phyloP scores from a whole-genome alignment of 768 basidiomycete species.

The Russula compacta region DNA sequence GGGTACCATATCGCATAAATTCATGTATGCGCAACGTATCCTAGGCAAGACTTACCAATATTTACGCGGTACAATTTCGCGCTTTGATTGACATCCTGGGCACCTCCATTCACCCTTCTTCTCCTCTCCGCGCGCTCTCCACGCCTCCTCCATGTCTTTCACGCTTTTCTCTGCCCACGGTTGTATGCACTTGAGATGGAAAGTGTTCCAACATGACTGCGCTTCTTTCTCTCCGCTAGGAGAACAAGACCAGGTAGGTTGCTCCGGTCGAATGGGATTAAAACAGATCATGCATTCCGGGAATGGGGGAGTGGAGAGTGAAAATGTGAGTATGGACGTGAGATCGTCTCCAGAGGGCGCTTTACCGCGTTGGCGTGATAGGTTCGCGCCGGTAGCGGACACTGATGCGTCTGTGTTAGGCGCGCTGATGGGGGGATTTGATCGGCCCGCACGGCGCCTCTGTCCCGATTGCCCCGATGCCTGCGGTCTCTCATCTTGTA shows the following conservation, averaged over 20 bases:
- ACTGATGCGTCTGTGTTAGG: background rate
- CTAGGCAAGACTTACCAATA: constrained; percentile 48
- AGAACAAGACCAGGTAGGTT: constrained; percentile 84
- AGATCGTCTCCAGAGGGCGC: constrained; percentile 45
- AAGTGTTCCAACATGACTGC: constrained; percentile 82
- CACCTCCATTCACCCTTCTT: constrained; percentile 81
- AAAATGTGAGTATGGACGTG: constrained; percentile 60
- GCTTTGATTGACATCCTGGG: constrained; percentile 82
- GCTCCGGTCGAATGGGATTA: constrained; percentile 62
- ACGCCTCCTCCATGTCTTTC: constrained; percentile 63
- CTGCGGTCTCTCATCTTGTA: background rate
- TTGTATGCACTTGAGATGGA: constrained; percentile 84
- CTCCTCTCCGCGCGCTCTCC: constrained; percentile 60
- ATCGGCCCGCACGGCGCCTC: constrained; percentile 4
- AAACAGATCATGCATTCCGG: constrained; percentile 84
- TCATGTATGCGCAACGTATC: background rate
- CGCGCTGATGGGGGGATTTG: constrained; percentile 6
- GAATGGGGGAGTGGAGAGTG: constrained; percentile 60
- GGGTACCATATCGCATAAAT: constrained; percentile 2
- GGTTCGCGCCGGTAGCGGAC: background rate
- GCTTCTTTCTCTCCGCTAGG: constrained; percentile 31
- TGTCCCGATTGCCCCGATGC: background rate
- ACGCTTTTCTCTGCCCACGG: constrained; percentile 83
- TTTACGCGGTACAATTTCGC: constrained; percentile 52
- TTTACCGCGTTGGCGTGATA: constrained; percentile 1